phyloP scores from a whole-genome alignment of 2,329 filamentous ascomycete species.

The Cercospora canescens region DNA sequence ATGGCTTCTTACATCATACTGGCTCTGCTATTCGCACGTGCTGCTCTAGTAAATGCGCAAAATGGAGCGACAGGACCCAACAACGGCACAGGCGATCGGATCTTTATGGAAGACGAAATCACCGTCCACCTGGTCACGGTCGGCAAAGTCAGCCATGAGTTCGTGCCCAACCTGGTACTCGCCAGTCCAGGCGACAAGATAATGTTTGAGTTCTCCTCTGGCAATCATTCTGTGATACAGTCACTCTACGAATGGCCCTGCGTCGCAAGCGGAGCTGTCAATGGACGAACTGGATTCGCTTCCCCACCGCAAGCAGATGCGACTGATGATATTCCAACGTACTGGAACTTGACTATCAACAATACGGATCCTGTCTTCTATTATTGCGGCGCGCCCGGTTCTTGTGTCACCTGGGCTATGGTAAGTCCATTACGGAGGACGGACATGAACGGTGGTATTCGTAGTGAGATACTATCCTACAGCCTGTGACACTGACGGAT shows the following conservation, averaged over 20 bases:
- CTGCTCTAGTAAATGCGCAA: neutral
- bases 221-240: conserved; percentile 46
- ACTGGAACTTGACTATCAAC: conserved; percentile 51
- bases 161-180: conserved; percentile 39
- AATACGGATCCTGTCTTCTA: conserved; percentile 66
- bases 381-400: conserved; percentile 68
- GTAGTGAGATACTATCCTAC: neutral
- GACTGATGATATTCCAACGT: neutral
- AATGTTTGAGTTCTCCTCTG: conserved; percentile 44
- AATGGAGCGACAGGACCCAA: neutral
- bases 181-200: conserved; percentile 44
- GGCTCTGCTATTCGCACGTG: neutral
- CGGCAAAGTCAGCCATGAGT: conserved; percentile 36
- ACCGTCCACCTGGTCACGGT: conserved; percentile 38
- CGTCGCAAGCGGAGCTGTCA: conserved; percentile 36
- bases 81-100: neutral
- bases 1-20: neutral
- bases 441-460: no score
- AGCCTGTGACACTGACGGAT: neutral
- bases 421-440: neutral
- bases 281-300: conserved; percentile 28
- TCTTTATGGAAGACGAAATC: conserved; percentile 20
- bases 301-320: conserved; percentile 12
- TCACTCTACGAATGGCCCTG: conserved; percentile 45
- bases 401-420: conserved; percentile 68